Conservation (phyloP, 306 rosid species). For the Aeschynomene evenia region DNA sequence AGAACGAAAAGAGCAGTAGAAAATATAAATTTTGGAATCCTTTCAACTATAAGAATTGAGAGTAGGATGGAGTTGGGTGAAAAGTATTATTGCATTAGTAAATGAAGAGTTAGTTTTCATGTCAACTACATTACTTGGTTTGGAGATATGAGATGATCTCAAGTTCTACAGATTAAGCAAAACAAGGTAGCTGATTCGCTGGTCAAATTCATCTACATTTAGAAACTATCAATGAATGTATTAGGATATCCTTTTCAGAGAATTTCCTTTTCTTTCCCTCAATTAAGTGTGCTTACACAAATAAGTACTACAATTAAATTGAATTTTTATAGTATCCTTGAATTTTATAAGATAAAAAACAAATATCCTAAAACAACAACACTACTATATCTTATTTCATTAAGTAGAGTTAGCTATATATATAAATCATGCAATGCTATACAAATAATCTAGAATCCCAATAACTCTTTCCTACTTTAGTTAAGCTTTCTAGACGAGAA, state of each 20-base stretch:
- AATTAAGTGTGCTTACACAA: neutral
- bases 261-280: neutral
- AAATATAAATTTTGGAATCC: conserved; percentile 2
- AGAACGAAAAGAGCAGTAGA: neutral
- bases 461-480: neutral
- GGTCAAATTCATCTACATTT: neutral
- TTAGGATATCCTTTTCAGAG: neutral
- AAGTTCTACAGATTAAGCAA: neutral
- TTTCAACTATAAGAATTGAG: neutral
- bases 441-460: neutral
- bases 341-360: no score
- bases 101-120: neutral
- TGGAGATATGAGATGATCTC: neutral
- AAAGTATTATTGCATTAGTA: neutral
- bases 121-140: neutral
- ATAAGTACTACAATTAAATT: neutral
- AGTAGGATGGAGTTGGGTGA: neutral
- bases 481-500: neutral
- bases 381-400: no score
- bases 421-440: no score
- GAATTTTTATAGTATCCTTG: no score
- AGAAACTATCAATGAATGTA: neutral
- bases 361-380: no score
- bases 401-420: no score
- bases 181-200: neutral